Base-by-base conservation (phyloP, 2,329 filamentous ascomycete genomes). In the Dryadomyces quercivorus region DNA sequence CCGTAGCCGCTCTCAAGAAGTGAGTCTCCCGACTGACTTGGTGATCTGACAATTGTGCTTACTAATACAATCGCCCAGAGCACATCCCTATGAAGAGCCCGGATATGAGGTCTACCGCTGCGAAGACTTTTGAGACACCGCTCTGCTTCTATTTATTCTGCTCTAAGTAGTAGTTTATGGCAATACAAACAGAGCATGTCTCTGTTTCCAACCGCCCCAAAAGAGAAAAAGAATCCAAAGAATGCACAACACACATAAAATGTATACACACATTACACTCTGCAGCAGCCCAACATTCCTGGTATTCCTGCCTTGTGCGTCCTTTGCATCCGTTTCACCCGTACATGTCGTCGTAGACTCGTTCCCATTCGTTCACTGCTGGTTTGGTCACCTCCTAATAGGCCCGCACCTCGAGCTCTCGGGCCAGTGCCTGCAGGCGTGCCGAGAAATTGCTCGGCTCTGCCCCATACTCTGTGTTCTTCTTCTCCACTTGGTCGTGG, bases 1-100 rank as follows among this genome's bases (percentile, higher is more conserved):
- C 76, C 1, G 82, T 87, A 0, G 74, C 72, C 34, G 84, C 81
- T 5, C 64, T 88, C 66, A 87, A 85, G 66, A 72, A 69, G 84
- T 85, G 60, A 63, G 77, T 72, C 20, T 51, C 9, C 10, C 31
- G 3, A 15, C 36, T 18, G 10, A 6, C 8, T 42, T 50, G 49
- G 8, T 20, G 26, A 31, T 8, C 8, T 31, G 12, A n/a, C n/a
- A 1, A 20, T 13, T 43, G 7, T 15, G 5, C n/a, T 34, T 38
- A 44, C 15, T 10, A 18, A 26, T 58, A 36, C 18, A n/a, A n/a
- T 58, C 26, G 45, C 60, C 5, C 61, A 75, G 67, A 53, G 69
- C 70, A 0, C 76, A 79, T 65, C 76, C 75, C 1, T 80, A 78
- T 52, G 75, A 79, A 58, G 74, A 77, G 57, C 70, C 71, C 5